These are phyloP conservation scores for Trametes meyenii DNA, from an alignment of 768 basidiomycete genomes.

Conservation along the genomic window DNA sequence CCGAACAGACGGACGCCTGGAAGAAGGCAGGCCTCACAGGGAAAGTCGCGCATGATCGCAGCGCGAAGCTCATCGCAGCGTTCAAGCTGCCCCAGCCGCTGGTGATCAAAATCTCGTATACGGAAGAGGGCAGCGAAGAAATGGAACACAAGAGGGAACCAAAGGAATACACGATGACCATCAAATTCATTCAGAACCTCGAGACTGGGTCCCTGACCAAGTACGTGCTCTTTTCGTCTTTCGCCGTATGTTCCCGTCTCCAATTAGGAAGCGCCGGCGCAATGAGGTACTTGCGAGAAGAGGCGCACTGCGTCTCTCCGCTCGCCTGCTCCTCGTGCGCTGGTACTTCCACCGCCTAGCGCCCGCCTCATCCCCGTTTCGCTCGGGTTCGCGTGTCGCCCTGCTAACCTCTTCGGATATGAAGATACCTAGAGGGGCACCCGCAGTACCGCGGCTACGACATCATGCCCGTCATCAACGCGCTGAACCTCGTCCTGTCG, in stretches of 20 bases:
- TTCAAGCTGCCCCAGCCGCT: conserved; percentile 45
- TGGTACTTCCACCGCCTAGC: neutral
- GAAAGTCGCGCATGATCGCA: conserved; percentile 50
- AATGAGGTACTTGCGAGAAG: conserved; percentile 19
- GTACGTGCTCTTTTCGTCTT: conserved; percentile 33
- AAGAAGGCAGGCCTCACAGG: conserved; percentile 41
- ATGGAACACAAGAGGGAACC: conserved; percentile 31
- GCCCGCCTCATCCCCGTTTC: neutral
- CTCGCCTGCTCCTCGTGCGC: conserved; percentile 14
- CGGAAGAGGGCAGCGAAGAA: conserved; percentile 49
- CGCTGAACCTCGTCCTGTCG: conserved; percentile 53
- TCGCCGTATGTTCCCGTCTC: neutral
- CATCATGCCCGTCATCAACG: conserved; percentile 49
- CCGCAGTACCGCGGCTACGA: conserved; percentile 47
- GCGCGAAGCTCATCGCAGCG: conserved; percentile 49
- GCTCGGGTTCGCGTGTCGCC: conserved; percentile 2
- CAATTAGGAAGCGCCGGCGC: conserved; percentile 10
- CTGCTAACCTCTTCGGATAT: conserved; percentile 12
- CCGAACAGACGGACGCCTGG: conserved; percentile 48
- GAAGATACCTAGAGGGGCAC: conserved; percentile 50
- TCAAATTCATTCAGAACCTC: conserved; percentile 46
- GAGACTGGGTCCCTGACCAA: conserved; percentile 45
- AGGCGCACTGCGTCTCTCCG: conserved; percentile 14
- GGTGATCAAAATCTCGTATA: conserved; percentile 42
- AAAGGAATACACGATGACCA: conserved; percentile 45